phyloP scores from a whole-genome alignment of 108 stramenopile genomes.

The Nitzschia sp. region DNA sequence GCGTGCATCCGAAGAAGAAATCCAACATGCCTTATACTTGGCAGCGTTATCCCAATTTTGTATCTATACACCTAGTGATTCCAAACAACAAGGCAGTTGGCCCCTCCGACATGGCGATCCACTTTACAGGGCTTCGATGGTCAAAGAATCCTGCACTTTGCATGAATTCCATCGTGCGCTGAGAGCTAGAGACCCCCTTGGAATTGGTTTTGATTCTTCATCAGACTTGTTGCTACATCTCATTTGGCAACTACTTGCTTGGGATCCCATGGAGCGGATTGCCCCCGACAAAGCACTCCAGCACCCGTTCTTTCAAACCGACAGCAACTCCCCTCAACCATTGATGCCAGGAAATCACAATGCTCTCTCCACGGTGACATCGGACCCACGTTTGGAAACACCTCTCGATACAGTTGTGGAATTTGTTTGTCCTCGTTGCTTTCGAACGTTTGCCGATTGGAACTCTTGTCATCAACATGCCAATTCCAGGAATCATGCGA shows the following conservation, averaged over 20 bases:
- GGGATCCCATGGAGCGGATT: slow-evolving; percentile 71
- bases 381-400: slow-evolving; percentile 67
- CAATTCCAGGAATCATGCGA: slow-evolving; percentile 68
- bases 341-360: slow-evolving; percentile 44
- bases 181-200: slow-evolving; percentile 74
- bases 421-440: slow-evolving; percentile 78
- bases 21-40: slow-evolving; percentile 66
- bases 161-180: slow-evolving; percentile 81
- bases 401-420: slow-evolving; percentile 37
- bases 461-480: slow-evolving; percentile 85
- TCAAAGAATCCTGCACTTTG: slow-evolving; percentile 53
- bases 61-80: slow-evolving; percentile 57
- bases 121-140: slow-evolving; percentile 59
- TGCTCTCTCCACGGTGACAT: slow-evolving; percentile 64
- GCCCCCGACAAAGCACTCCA: slow-evolving; percentile 63
- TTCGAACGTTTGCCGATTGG: slow-evolving; percentile 74
- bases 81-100: slow-evolving; percentile 43
- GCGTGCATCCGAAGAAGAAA: slow-evolving; percentile 60
- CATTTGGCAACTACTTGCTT: slow-evolving; percentile 76
- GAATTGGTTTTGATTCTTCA: slow-evolving; percentile 71
- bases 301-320: slow-evolving; percentile 71
- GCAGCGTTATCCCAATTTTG: slow-evolving; percentile 85
- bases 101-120: slow-evolving; percentile 69
- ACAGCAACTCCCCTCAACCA: slow-evolving; percentile 13
- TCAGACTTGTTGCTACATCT: slow-evolving; percentile 65